phyloP scores from a whole-genome alignment of 2,329 filamentous ascomycete genomes.

The Pseudogymnoascus sp. region DNA sequence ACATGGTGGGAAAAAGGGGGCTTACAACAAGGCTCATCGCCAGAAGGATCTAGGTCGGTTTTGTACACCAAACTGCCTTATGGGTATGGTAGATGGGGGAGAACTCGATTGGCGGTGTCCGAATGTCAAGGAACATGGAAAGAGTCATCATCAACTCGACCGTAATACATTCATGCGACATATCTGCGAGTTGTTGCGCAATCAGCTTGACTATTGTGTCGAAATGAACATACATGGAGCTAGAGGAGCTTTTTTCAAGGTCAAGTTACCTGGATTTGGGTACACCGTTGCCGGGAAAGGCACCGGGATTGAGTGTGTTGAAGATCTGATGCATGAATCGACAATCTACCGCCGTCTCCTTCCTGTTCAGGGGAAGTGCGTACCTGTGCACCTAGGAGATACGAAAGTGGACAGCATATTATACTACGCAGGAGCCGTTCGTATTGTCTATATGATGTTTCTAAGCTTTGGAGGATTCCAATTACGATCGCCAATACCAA shows the following conservation, averaged over 20 bases:
- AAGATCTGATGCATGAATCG: constrained; percentile 32
- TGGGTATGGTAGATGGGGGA: constrained; percentile 1
- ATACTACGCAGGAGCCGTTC: background rate
- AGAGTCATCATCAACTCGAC: background rate
- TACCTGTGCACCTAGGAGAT: constrained; percentile 34
- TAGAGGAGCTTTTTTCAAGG: constrained; percentile 35
- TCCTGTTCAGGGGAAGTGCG: constrained; percentile 29
- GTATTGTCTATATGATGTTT: background rate
- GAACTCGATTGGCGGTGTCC: background rate
- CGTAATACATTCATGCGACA: background rate
- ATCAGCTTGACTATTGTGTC: constrained; percentile 4
- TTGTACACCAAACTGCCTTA: background rate
- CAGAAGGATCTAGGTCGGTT: background rate
- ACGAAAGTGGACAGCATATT: background rate
- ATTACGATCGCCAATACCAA: background rate
- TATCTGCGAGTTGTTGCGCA: constrained; percentile 1
- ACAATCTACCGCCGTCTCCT: constrained; percentile 31
- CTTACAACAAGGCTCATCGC: background rate
- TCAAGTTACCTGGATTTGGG: constrained; percentile 35
- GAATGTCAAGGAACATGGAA: background rate
- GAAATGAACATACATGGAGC: constrained; percentile 23
- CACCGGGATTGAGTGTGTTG: constrained; percentile 29
- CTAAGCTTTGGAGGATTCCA: background rate
- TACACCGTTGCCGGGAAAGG: constrained; percentile 40
- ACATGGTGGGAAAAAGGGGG: constrained; percentile 1